These are phyloP conservation scores for Colletotrichum lentis DNA, from an alignment of 2,329 filamentous ascomycete genomes.

Conservation along the genomic window DNA sequence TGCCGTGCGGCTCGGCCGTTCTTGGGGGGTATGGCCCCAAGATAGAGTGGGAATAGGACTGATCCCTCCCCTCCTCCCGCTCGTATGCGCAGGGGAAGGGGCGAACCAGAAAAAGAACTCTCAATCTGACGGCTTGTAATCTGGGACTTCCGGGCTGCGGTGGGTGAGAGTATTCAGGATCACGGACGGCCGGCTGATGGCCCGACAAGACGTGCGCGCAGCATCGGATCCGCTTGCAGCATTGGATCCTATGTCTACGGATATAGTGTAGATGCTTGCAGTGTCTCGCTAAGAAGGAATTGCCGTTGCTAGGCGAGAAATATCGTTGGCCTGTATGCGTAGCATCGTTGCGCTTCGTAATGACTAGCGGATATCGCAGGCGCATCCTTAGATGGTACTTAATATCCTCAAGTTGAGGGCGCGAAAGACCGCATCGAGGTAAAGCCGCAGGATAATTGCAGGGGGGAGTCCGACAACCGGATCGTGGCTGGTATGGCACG, in stretches of 20 bases:
- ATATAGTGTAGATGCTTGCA: neutral
- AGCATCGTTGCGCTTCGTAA: neutral
- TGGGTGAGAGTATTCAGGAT: neutral
- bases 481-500: slow-evolving; percentile 7
- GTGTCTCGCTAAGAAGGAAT: neutral
- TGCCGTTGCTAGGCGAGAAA: neutral
- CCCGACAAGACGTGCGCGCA: neutral
- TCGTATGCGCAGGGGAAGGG: slow-evolving; percentile 1
- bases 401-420: slow-evolving; percentile 35
- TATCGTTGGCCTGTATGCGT: neutral
- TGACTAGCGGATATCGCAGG: slow-evolving; percentile 1
- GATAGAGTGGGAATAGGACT: neutral
- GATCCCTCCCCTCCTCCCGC: neutral
- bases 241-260: neutral
- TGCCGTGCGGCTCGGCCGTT: slow-evolving; percentile 2
- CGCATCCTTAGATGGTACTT: slow-evolving; percentile 31
- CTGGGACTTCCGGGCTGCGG: neutral
- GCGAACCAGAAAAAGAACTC: neutral
- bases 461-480: slow-evolving; percentile 5
- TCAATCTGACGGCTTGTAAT: neutral
- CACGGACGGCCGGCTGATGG: neutral
- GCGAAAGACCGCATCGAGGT: slow-evolving; percentile 28
- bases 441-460: slow-evolving; percentile 31
- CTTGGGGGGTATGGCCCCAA: neutral
- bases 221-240: too few species aligned